These are phyloP conservation scores for Schizophyllum commune DNA, from an alignment of 1,284 basidiomycete species.

Conservation along the genomic window DNA sequence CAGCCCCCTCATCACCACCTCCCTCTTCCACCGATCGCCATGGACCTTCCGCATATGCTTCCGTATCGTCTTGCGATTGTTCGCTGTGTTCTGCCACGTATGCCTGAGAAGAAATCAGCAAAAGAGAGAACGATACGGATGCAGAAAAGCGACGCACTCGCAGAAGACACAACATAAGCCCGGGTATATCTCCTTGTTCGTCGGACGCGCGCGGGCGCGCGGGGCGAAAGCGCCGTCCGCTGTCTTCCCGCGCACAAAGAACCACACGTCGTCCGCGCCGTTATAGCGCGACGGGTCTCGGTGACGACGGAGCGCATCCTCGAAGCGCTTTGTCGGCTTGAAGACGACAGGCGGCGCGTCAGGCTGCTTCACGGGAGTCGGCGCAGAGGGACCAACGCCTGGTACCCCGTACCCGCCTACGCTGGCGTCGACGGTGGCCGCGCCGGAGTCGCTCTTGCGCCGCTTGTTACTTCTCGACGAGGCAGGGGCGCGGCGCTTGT, in stretches of 20 bases:
- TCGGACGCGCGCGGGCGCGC: not conserved
- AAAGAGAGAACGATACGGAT: not conserved
- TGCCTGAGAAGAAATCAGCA: constrained; percentile 5
- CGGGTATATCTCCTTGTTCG: constrained; percentile 1
- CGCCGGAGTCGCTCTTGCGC: no score
- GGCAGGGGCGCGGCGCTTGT: no score
- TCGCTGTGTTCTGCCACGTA: constrained; percentile 12
- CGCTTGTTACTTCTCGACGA: no score
- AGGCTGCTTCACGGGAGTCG: no score
- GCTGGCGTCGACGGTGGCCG: no score
- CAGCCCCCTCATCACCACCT: constrained; percentile 11
- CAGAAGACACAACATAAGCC: constrained; percentile 14
- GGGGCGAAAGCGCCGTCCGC: not conserved
- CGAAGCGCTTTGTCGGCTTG: no score
- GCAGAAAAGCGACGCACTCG: constrained; percentile 8
- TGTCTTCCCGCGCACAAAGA: constrained; percentile 8
- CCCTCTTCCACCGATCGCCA: constrained; percentile 3
- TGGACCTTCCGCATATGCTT: constrained; percentile 10
- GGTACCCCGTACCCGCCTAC: no score
- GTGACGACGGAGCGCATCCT: no score
- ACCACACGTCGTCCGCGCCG: constrained; percentile 7
- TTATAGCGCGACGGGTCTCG: no score
- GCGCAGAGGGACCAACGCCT: no score
- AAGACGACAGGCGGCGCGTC: no score
- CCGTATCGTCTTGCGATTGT: constrained; percentile 11